phyloP scores from a whole-genome alignment of 2,329 filamentous ascomycete species.

The Ascochyta clinopodiicola region DNA sequence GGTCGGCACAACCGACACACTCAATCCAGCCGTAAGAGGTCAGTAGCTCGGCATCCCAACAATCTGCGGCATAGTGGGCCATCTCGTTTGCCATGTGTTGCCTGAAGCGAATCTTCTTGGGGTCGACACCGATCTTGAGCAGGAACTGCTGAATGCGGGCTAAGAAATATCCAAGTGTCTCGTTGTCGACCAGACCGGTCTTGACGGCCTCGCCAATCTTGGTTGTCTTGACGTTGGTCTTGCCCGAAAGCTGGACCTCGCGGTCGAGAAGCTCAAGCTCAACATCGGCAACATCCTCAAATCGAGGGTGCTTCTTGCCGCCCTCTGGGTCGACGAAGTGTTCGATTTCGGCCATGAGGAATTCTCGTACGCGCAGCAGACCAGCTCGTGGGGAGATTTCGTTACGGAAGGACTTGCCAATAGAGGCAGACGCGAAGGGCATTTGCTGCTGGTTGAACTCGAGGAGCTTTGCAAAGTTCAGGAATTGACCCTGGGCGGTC shows the following conservation, averaged over 20 bases:
- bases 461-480: slow-evolving; percentile 95
- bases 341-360: slow-evolving; percentile 98
- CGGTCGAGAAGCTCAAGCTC: slow-evolving; percentile 86
- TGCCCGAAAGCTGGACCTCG: slow-evolving; percentile 83
- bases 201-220: slow-evolving; percentile 86
- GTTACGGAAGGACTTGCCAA: slow-evolving; percentile 98
- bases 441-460: slow-evolving; percentile 95
- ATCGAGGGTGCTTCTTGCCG: slow-evolving; percentile 92
- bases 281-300: slow-evolving; percentile 81
- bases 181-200: slow-evolving; percentile 86
- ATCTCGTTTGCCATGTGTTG: slow-evolving; percentile 94
- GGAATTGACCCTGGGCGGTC: slow-evolving; percentile 96
- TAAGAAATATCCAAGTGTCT: slow-evolving; percentile 97
- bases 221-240: slow-evolving; percentile 75
- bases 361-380: slow-evolving; percentile 92
- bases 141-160: slow-evolving; percentile 93
- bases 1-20: slow-evolving; percentile 95
- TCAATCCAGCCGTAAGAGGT: slow-evolving; percentile 98
- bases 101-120: slow-evolving; percentile 88
- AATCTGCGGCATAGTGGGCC: slow-evolving; percentile 95
- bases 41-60: slow-evolving; percentile 94
- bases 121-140: slow-evolving; percentile 84
- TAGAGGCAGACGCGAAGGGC: slow-evolving; percentile 96
- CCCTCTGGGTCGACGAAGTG: slow-evolving; percentile 95
- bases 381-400: slow-evolving; percentile 94